These are phyloP conservation scores for Tulasnella sp. DNA, from an alignment of 768 basidiomycete genomes.

Conservation along the genomic window DNA sequence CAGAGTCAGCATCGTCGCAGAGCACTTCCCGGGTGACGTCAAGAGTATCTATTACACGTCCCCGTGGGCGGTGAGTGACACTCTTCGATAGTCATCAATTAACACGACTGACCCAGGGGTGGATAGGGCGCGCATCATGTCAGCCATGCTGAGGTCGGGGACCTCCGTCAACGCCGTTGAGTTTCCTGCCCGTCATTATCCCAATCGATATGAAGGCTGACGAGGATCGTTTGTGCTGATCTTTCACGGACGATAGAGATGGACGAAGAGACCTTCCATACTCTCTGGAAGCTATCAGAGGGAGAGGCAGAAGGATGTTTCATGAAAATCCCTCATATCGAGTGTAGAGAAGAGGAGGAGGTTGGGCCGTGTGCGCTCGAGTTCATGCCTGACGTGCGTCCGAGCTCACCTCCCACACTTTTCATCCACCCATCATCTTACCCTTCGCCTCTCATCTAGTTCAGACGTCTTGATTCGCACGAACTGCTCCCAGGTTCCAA, in stretches of 20 bases:
- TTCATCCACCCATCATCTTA: neutral
- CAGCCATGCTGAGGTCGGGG: slow-evolving; percentile 39
- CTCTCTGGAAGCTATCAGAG: slow-evolving; percentile 59
- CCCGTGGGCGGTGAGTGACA: slow-evolving; percentile 58
- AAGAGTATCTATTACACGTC: slow-evolving; percentile 67
- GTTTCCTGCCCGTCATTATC: neutral
- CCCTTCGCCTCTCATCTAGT: neutral
- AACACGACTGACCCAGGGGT: neutral
- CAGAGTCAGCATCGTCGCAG: slow-evolving; percentile 56
- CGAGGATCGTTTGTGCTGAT: neutral
- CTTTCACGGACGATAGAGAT: too few species aligned
- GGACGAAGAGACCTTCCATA: slow-evolving; percentile 61
- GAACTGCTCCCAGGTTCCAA: slow-evolving; percentile 34
- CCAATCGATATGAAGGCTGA: slow-evolving; percentile 9
- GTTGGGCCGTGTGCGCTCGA: neutral
- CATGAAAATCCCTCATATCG: slow-evolving; percentile 48
- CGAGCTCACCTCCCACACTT: neutral
- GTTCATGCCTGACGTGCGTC: slow-evolving; percentile 27
- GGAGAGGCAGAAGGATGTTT: slow-evolving; percentile 42
- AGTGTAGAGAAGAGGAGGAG: slow-evolving; percentile 37
- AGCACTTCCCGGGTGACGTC: slow-evolving; percentile 57
- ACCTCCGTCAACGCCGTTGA: slow-evolving; percentile 43
- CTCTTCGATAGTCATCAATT: neutral
- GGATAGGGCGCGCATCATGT: slow-evolving; percentile 70
- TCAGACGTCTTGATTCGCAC: neutral